Conservation (phyloP, 2,329 filamentous ascomycete genomes). For the Penicillium sp. region DNA sequence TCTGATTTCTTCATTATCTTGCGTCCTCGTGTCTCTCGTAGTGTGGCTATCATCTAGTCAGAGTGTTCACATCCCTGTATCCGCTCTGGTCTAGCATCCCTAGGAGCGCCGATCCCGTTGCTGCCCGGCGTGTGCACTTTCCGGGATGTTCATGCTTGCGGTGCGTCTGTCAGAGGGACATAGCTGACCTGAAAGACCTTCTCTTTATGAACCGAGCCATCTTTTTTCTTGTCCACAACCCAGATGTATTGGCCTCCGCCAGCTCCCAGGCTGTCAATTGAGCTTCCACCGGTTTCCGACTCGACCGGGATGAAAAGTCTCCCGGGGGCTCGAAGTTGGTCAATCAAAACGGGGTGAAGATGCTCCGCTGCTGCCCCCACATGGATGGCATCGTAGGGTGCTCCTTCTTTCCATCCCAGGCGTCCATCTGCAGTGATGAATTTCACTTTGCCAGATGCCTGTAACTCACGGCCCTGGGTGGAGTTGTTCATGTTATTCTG, state of each 20-base stretch:
- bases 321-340: slow-evolving; percentile 76
- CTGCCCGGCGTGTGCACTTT: no score
- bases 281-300: slow-evolving; percentile 36
- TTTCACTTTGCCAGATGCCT: slow-evolving; percentile 63
- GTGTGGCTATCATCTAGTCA: no score
- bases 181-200: slow-evolving; percentile 62
- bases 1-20: no score
- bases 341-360: slow-evolving; percentile 68
- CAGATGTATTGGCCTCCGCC: slow-evolving; percentile 56
- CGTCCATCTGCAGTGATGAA: slow-evolving; percentile 76
- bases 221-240: slow-evolving; percentile 60
- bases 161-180: slow-evolving; percentile 63
- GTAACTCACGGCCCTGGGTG: slow-evolving; percentile 55
- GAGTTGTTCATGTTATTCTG: slow-evolving; percentile 65
- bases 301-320: slow-evolving; percentile 66
- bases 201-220: slow-evolving; percentile 56
- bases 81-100: no score
- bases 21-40: no score
- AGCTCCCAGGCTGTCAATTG: slow-evolving; percentile 18
- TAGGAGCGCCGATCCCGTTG: no score
- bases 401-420: slow-evolving; percentile 58
- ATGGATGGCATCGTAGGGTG: slow-evolving; percentile 87
- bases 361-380: slow-evolving; percentile 81
- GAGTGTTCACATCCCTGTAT: no score
- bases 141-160: slow-evolving; percentile 38